Percentiles rank a stretch among this genome's conserved stretches.
Evolutionary conservation across 2,329 filamentous ascomycete species (phyloP).

Genomic region (Gnomoniopsis sp.): DNA sequence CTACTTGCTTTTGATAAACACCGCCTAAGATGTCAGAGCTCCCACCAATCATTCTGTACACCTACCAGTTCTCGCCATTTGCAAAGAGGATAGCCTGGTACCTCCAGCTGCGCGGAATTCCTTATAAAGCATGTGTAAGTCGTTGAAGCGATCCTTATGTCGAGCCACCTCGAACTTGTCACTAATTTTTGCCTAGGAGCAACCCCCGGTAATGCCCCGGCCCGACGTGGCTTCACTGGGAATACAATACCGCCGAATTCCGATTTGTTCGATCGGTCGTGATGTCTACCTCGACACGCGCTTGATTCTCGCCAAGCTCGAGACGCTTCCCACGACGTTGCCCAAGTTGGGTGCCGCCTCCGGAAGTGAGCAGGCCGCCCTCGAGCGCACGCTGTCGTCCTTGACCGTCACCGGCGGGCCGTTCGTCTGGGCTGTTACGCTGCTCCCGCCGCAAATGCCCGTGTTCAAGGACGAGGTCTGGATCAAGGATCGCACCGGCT

Average conservation of each 20-base stretch:
- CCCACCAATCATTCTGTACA: conserved; percentile 56
- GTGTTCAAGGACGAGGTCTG: conserved; percentile 57
- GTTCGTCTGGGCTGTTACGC: conserved; percentile 48
- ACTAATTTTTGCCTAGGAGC: conserved; percentile 38
- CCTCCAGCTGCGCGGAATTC: conserved; percentile 60
- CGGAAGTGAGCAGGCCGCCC: conserved; percentile 37
- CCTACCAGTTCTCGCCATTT: conserved; percentile 64
- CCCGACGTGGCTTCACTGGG: conserved; percentile 61
- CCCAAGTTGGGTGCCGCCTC: conserved; percentile 34
- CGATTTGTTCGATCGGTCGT: conserved; percentile 61
- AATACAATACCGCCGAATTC: conserved; percentile 66
- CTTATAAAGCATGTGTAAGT: conserved; percentile 65
- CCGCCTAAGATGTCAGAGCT: conserved; percentile 9
- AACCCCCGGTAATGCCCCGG: conserved; percentile 64
- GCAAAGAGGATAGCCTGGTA: conserved; percentile 65
- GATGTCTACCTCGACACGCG: conserved; percentile 69
- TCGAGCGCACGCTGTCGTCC: conserved; percentile 53
- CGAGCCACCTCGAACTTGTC: not conserved
- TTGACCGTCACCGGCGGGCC: conserved; percentile 55
- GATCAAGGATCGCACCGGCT: conserved; percentile 50
- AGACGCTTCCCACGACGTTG: conserved; percentile 47
- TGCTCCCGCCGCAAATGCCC: conserved; percentile 56
- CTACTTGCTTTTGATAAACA: not conserved
- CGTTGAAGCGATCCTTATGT: not conserved
- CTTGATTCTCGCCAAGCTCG: conserved; percentile 64